phyloP scores from a whole-genome alignment of 257 asterid species.

The Nemophila menziesii region DNA sequence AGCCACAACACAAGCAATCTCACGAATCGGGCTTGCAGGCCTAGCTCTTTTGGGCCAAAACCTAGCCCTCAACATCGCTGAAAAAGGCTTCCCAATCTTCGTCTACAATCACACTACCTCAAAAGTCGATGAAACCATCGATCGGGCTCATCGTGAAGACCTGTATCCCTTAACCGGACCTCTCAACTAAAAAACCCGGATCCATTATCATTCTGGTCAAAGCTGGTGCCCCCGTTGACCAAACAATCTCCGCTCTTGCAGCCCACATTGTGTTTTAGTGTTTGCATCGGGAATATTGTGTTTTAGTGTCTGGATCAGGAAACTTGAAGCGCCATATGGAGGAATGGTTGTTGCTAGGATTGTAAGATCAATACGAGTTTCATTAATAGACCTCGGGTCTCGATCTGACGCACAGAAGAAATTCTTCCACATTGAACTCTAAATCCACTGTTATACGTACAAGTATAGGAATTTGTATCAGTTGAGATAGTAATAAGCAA shows the following conservation, averaged over 20 bases:
- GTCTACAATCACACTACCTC: no score
- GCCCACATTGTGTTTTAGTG: no score
- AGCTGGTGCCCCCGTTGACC: conserved; percentile 95
- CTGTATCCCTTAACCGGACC: conserved; percentile 64
- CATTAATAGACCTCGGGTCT: conserved; percentile 14
- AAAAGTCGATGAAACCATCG: conserved; percentile 89
- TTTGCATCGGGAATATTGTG: conserved; percentile 6
- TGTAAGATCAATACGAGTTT: conserved; percentile 14
- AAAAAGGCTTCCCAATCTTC: no score
- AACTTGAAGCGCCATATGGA: conserved; percentile 19
- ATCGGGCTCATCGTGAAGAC: conserved; percentile 85
- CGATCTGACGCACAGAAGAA: conserved; percentile 10
- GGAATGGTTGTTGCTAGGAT: conserved; percentile 12
- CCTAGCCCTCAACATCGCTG: no score
- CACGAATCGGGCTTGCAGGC: no score
- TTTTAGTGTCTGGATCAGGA: conserved; percentile 8
- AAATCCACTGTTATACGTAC: conserved; percentile 19
- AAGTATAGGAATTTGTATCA: not conserved
- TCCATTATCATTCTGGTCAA: conserved; percentile 86
- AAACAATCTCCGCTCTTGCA: conserved; percentile 78
- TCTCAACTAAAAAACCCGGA: conserved; percentile 89
- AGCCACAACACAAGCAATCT: no score
- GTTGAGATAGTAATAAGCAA: no score
- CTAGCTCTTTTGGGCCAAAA: no score
- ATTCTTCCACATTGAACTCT: conserved; percentile 27